Evolutionary conservation across 805 yeast species (phyloP), one percentile per base, ranked within the genome.

Genomic region (Saccharomycopsis javanensis): DNA sequence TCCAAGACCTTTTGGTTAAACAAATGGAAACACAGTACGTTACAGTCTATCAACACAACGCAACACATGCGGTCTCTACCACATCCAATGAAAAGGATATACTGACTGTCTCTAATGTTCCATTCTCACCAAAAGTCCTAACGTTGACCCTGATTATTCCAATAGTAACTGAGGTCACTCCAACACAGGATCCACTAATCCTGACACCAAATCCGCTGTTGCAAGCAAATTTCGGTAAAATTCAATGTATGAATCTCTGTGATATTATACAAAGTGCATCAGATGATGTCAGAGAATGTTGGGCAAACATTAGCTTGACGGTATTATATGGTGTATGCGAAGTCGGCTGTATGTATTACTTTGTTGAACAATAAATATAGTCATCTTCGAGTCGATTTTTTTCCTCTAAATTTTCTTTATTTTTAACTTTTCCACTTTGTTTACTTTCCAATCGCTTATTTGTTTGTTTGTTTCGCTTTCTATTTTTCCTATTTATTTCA

Each of bases 311-410:
- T 28, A 45, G 56, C 11, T 18, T 59, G 45, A 53, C 59, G 6
- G 61, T 56, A 16, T 28, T 59, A 15, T 59, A 59, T 25, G 61
- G 54, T 7, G 61, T 59, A 8, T 59, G 61, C 33, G 58, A 59
- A 28, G 45, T 56, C 23, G 61, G 61, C 13, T 59, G 61, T 25
- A 20, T 45, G 2, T 48, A 55, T 28, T 57, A 55, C 25, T 25
- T 57, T 42, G 11, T 20, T 42, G 48, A 42, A 23, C 25, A 20
- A 42, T 13, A 18, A 18, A 23, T 31, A n/a, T 56, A 31, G 34
- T 28, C 20, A 16, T n/a, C 20, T 11, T 5, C 28, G 11, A 16
- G 11, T 5, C 10, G 33, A 25, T n/a, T 11, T 33, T 4, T 23
- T 31, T 31, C 11, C 10, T 11, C 5, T 11, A 31, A 4, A 31